Percentiles rank a stretch among this genome's conserved stretches.
Conservation (phyloP, 768 basidiomycete species). For the Suillus paluster region DNA sequence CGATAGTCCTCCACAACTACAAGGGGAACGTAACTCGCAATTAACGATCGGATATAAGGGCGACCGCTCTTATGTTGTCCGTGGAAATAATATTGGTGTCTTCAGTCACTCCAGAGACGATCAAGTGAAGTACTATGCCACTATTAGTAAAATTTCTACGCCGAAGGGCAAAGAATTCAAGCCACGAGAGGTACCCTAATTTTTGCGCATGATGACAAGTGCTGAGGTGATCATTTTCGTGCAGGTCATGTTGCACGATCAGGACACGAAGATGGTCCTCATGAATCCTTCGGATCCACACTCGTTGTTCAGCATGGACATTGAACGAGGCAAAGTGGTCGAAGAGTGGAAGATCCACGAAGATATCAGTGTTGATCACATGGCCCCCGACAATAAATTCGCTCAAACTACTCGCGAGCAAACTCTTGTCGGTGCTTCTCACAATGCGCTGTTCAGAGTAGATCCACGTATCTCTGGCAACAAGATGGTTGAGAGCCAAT, state of each 20-base stretch:
- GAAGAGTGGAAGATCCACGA: slow-evolving; percentile 99
- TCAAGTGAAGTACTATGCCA: slow-evolving; percentile 83
- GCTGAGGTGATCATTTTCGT: slow-evolving; percentile 11
- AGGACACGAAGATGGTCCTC: slow-evolving; percentile 94
- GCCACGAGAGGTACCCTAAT: slow-evolving; percentile 72
- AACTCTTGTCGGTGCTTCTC: slow-evolving; percentile 90
- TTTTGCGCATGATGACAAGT: neutral
- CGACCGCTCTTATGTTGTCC: slow-evolving; percentile 91
- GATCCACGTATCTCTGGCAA: slow-evolving; percentile 92
- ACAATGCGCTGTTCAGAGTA: slow-evolving; percentile 96
- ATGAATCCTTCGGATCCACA: slow-evolving; percentile 83
- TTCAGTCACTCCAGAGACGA: slow-evolving; percentile 76
- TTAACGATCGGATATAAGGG: slow-evolving; percentile 95
- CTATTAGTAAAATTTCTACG: slow-evolving; percentile 82
- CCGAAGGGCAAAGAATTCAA: slow-evolving; percentile 83
- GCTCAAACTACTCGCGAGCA: slow-evolving; percentile 92
- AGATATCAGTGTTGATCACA: slow-evolving; percentile 81
- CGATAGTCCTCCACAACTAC: slow-evolving; percentile 41
- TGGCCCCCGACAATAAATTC: slow-evolving; percentile 93
- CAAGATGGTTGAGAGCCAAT: slow-evolving; percentile 93
- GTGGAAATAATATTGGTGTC: slow-evolving; percentile 90
- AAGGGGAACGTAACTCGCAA: slow-evolving; percentile 81
- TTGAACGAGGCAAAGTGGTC: slow-evolving; percentile 93
- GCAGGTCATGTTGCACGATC: slow-evolving; percentile 95
- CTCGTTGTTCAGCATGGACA: slow-evolving; percentile 88